Evolutionary conservation across 2,329 filamentous ascomycete genomes (phyloP), one percentile per base, ranked within the genome.

Genomic region (Xylaria arbuscula): DNA sequence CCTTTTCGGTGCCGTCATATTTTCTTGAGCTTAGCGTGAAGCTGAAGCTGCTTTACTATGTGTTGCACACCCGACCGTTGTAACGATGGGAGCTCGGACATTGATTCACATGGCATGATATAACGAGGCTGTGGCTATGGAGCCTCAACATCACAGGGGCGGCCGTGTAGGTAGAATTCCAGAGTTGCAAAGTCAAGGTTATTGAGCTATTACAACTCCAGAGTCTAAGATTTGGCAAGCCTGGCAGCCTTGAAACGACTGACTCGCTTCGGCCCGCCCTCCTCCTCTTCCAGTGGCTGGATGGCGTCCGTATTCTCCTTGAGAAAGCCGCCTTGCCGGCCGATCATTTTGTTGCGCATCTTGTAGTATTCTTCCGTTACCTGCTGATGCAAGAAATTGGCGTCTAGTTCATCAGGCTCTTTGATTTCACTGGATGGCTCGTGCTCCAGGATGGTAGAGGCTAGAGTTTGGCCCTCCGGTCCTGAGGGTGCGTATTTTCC

Each of bases 291-390:
- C 53, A 94, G 83, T 1, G 91, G 88, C 61, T 92, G 86, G 55
- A 89, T 87, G 19, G 87, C 87, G 61, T 88, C 85, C 68, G 93
- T 89, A 67, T 92, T 88, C 73, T 93, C 88, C 66, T 88, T 87
- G 74, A 92, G 82, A 78, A 97, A 97, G 2, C 94, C 94, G 60
- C 94, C 94, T 74, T 96, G 89, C 73, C 90, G 87, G 73, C 93
- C 89, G 62, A 98, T 94, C 80, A 97, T 90, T 75, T 88, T 88
- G 77, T 94, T 97, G 22, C 95, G 91, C 79, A 93, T 85, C 53
- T 88, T 89, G 78, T 97, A 92, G 79, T 97, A 97, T 76, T 97
- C 92, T 45, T 89, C 88, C 8, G 92, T 90, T 15, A 97, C 89
- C 78, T 97, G 92, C 70, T 92, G 89, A 62, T 92, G 87, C 59